phyloP scores from a whole-genome alignment of 805 yeast species.

The Metschnikowia noctiluminum region DNA sequence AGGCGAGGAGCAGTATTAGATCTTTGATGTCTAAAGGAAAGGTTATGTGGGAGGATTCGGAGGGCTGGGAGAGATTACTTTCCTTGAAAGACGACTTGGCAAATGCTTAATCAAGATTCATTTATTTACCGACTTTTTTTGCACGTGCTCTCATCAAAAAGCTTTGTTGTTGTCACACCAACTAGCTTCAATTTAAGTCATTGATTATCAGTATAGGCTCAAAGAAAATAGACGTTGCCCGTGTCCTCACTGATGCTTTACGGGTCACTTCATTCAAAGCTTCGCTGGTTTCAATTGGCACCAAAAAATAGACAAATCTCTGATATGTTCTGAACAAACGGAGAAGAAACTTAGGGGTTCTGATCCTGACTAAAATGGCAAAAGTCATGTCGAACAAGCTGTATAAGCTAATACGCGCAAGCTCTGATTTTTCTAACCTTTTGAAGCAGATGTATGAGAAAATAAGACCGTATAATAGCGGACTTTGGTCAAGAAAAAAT shows the following conservation, averaged over 20 bases:
- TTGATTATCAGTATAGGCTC: conserved; percentile 16
- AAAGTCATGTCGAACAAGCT: conserved; percentile 10
- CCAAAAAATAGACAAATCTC: conserved; percentile 9
- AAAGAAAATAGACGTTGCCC: conserved; percentile 15
- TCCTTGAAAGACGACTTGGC: conserved; percentile 47
- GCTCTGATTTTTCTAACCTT: conserved; percentile 15
- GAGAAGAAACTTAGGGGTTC: conserved; percentile 8
- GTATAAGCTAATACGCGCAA: conserved; percentile 13
- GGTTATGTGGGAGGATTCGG: conserved; percentile 72
- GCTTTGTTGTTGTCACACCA: neutral
- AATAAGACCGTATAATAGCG: conserved; percentile 13
- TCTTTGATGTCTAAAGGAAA: conserved; percentile 78
- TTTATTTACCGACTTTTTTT: neutral
- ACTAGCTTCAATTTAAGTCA: conserved; percentile 10
- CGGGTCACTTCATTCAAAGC: conserved; percentile 7
- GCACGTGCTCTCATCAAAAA: neutral
- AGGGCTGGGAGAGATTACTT: conserved; percentile 67
- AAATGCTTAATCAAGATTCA: conserved; percentile 4
- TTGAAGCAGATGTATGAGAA: conserved; percentile 15
- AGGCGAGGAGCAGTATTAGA: conserved; percentile 69
- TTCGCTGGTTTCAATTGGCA: conserved; percentile 8
- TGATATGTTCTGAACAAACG: conserved; percentile 6
- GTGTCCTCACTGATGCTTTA: conserved; percentile 10
- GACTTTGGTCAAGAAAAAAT: conserved; percentile 7
- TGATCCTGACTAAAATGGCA: conserved; percentile 3